Percentiles rank a stretch among this genome's conserved stretches.
phyloP scores from a whole-genome alignment of 768 basidiomycete genomes.

The Sporobolomyces phaffii region DNA sequence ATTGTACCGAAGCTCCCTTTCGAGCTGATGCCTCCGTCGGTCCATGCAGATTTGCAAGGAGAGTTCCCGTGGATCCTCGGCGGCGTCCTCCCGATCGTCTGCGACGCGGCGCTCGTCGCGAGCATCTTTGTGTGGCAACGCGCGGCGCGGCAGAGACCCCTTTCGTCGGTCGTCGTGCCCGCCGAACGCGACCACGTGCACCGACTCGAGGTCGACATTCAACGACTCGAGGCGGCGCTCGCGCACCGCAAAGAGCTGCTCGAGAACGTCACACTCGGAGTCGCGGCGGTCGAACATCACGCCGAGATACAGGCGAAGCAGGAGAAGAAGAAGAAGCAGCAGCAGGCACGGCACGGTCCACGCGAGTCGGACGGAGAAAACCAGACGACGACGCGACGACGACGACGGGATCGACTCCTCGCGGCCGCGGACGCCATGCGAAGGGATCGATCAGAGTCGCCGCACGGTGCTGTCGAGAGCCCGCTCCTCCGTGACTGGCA shows the following conservation, averaged over 20 bases:
- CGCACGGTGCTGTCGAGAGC: too few species aligned
- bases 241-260: not conserved
- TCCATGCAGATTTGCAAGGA: not conserved
- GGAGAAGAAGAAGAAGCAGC: not conserved
- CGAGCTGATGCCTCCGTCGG: not conserved
- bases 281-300: not conserved
- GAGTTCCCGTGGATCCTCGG: constrained; percentile 3
- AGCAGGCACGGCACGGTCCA: too few species aligned
- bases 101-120: not conserved
- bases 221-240: not conserved
- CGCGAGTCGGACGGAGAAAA: too few species aligned
- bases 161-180: not conserved
- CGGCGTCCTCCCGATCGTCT: not conserved
- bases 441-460: too few species aligned
- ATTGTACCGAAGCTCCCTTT: too few species aligned
- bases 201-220: not conserved
- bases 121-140: not conserved
- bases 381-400: too few species aligned
- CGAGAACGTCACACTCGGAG: not conserved
- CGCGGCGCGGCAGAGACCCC: not conserved
- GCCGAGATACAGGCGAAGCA: not conserved
- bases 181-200: not conserved
- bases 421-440: too few species aligned
- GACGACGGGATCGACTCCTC: too few species aligned
- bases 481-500: too few species aligned